These are phyloP conservation scores for Rhizomucor miehei DNA, from an alignment of 371 early-diverging fungal genomes.

Conservation along the genomic window DNA sequence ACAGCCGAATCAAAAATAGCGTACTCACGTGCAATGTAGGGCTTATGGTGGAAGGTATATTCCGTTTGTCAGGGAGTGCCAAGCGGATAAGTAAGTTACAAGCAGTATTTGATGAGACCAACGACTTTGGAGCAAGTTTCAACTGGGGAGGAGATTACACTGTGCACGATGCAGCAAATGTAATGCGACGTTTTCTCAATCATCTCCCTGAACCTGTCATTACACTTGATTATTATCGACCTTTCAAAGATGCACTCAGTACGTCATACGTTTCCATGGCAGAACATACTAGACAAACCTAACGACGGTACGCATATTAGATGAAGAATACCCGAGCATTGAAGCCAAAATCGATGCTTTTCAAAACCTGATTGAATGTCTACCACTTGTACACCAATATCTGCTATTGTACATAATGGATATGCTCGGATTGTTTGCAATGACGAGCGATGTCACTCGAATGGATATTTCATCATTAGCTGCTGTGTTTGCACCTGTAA, in stretches of 20 bases:
- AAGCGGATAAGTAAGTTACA: constrained; percentile 58
- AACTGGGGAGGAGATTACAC: constrained; percentile 55
- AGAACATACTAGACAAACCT: too few species aligned
- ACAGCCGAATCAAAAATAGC: too few species aligned
- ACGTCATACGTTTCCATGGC: constrained; percentile 4
- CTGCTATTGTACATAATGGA: constrained; percentile 60
- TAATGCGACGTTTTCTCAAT: constrained; percentile 64
- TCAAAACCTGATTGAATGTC: constrained; percentile 46
- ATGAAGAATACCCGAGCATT: constrained; percentile 29
- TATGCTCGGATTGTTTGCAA: constrained; percentile 50
- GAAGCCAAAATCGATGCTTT: constrained; percentile 48
- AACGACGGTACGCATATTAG: constrained; percentile 2
- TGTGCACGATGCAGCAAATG: constrained; percentile 64
- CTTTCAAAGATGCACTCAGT: constrained; percentile 54
- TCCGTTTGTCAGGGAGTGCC: constrained; percentile 64
- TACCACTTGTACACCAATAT: constrained; percentile 55
- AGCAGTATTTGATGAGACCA: constrained; percentile 52
- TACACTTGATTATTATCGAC: constrained; percentile 45
- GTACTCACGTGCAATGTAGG: constrained; percentile 15
- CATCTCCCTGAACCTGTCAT: constrained; percentile 63
- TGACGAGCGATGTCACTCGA: constrained; percentile 44
- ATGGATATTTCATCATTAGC: constrained; percentile 60
- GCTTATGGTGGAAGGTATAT: constrained; percentile 50
- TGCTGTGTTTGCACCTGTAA: constrained; percentile 62
- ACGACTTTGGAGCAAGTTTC: constrained; percentile 48